Evolutionary conservation across 352 stramenopile genomes (phyloP), one percentile per base, ranked within the genome.

Genomic region (Pythium brachiatum): DNA sequence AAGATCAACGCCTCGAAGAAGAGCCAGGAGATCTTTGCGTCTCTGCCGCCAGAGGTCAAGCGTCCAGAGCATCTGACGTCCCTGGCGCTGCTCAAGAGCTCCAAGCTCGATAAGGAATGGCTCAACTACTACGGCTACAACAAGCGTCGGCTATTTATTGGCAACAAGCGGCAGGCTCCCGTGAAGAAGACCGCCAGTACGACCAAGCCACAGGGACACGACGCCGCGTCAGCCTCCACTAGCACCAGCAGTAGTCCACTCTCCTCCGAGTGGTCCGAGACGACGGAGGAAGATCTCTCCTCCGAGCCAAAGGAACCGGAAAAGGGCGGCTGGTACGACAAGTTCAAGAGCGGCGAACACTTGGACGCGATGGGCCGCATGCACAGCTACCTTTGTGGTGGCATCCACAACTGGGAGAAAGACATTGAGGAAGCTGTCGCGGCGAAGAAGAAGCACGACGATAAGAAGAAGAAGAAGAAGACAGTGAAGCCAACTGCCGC

Each of bases 41-140:
- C 55, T 2, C 65, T 72, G 39, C 73, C 75, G n/a, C 65, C 64
- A n/a, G 81, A 90, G 59, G 58, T 90, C 48, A 81, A 89, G 54
- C 77, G 77, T 7, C 81, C 82, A 2, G 73, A 88, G 25, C 75
- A 80, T 8, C 69, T 90, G 58, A 78, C 82, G 2, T 94, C 84
- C 7, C 62, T 94, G 21, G 82, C 80, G n/a, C 57, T 94, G 56
- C 72, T 92, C 8, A 94, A 94, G 71, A 82, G 70, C 31, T 79
- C 84, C 18, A 76, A 91, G 73, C 69, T 92, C 46, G 72, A 89
- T 21, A 72, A 75, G 39, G 74, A 75, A 62, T 94, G 80, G 84
- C 70, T 90, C 38, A 62, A 74, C 27, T 58, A 74, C 31, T 90
- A 87, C 52, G 82, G 82, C 7, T 89, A 76, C 58, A 75, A 82